These are phyloP conservation scores for Rhodotorula kratochvilovae DNA, from an alignment of 768 basidiomycete species.

Conservation along the genomic window DNA sequence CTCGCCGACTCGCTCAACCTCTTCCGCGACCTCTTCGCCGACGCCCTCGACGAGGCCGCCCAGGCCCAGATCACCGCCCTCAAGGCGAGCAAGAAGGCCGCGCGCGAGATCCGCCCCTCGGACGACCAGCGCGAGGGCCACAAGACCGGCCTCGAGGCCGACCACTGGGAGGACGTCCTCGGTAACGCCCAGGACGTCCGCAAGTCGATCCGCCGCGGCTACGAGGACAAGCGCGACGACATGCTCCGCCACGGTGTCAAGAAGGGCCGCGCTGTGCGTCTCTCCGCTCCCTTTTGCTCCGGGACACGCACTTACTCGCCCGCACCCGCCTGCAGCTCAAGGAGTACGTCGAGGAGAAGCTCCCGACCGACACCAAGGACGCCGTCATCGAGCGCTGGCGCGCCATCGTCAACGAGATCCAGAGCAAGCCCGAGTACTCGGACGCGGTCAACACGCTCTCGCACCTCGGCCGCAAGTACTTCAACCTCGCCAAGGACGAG, in stretches of 20 bases:
- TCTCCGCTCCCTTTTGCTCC: slow-evolving; percentile 18
- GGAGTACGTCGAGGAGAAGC: slow-evolving; percentile 47
- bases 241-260: slow-evolving; percentile 19
- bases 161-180: slow-evolving; percentile 48
- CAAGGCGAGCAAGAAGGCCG: slow-evolving; percentile 43
- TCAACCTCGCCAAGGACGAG: slow-evolving; percentile 46
- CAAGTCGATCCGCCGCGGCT: slow-evolving; percentile 40
- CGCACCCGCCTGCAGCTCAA: neutral
- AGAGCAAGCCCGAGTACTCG: slow-evolving; percentile 32
- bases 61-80: slow-evolving; percentile 37
- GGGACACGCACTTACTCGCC: slow-evolving; percentile 24
- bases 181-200: slow-evolving; percentile 38
- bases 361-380: slow-evolving; percentile 49
- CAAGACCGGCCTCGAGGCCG: slow-evolving; percentile 40
- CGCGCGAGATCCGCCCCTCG: slow-evolving; percentile 43
- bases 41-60: slow-evolving; percentile 48
- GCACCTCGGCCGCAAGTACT: slow-evolving; percentile 50
- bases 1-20: slow-evolving; percentile 47
- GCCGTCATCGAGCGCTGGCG: slow-evolving; percentile 46
- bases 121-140: slow-evolving; percentile 45
- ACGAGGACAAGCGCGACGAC: slow-evolving; percentile 37
- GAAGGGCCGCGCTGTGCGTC: slow-evolving; percentile 25
- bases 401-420: slow-evolving; percentile 47
- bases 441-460: slow-evolving; percentile 48
- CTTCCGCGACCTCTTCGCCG: slow-evolving; percentile 49